Conservation (phyloP, 495 filamentous ascomycete species). For the Clavariopsis aquatica region DNA sequence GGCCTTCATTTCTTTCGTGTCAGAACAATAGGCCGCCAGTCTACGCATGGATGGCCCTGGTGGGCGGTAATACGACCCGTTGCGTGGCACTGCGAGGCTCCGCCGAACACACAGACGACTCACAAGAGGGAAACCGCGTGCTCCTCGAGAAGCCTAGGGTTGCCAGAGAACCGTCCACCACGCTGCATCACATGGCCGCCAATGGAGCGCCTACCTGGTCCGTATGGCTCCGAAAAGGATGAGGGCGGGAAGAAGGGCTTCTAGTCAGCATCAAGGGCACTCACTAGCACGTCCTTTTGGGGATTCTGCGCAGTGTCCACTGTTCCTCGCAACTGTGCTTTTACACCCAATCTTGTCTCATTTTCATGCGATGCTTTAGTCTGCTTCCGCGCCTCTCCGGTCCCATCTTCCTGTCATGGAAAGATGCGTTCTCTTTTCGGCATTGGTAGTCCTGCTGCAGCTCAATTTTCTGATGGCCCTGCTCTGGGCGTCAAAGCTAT, state of each 20-base stretch:
- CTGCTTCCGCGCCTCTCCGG: background rate
- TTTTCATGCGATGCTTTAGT: background rate
- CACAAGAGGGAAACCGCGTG: background rate
- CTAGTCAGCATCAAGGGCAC: background rate
- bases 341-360: background rate
- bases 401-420: background rate
- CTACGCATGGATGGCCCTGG: background rate
- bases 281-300: background rate
- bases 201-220: background rate
- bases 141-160: background rate
- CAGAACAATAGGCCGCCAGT: background rate
- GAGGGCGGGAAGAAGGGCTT: background rate
- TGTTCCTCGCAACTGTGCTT: background rate
- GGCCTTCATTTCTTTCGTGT: background rate
- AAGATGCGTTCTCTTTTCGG: background rate
- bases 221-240: background rate
- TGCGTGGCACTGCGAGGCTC: background rate
- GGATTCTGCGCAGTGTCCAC: background rate
- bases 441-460: background rate
- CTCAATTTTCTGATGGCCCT: background rate
- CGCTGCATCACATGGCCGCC: too few species aligned
- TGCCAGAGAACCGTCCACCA: background rate
- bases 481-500: background rate
- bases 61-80: background rate
- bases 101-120: background rate